phyloP scores from a whole-genome alignment of 257 asterid genomes.

The Petunia secreta region DNA sequence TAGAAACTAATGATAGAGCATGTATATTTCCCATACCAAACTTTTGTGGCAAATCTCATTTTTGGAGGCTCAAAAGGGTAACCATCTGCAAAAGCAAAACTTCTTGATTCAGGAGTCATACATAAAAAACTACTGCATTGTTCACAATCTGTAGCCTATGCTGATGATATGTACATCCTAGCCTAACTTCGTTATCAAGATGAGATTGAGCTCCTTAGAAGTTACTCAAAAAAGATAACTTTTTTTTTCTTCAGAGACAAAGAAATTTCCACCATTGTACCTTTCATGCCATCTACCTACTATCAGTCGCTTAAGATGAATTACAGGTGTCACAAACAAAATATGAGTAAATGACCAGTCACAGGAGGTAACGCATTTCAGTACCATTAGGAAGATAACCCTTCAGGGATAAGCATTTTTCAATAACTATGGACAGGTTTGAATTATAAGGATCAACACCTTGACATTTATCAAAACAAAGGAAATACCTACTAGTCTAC shows the following conservation, averaged over 20 bases:
- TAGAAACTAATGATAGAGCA: not conserved
- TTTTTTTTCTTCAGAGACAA: not conserved
- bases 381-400: too few species aligned
- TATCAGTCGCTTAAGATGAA: not conserved
- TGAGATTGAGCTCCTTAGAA: not conserved
- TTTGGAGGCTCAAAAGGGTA: constrained; percentile 98
- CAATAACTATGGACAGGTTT: too few species aligned
- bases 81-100: constrained; percentile 66
- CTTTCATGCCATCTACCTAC: not conserved
- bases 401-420: too few species aligned
- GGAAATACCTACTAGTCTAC: too few species aligned
- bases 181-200: not conserved
- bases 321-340: too few species aligned
- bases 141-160: not conserved
- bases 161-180: not conserved
- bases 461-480: too few species aligned
- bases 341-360: too few species aligned
- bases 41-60: constrained; percentile 91
- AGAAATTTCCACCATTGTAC: not conserved
- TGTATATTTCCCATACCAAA: constrained; percentile 65
- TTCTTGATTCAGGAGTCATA: constrained; percentile 6
- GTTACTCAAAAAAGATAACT: not conserved
- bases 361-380: too few species aligned
- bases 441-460: too few species aligned
- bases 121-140: not conserved